Conservation (phyloP, 2,329 filamentous ascomycete genomes). For the Penicillium brasilianum region DNA sequence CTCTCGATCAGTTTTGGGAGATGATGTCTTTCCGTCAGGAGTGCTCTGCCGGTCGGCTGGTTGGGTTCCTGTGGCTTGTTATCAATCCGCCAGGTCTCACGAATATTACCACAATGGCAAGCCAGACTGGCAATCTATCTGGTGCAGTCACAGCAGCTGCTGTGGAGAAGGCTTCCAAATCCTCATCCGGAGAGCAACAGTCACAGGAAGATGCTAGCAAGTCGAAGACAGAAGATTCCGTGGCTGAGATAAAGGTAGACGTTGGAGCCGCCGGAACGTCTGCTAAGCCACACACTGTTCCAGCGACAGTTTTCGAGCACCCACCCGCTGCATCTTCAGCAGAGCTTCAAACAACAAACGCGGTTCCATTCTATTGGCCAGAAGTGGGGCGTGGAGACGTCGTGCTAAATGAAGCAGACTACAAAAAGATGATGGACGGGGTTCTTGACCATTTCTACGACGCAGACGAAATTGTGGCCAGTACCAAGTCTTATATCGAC, state of each 20-base stretch:
- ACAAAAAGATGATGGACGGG: slow-evolving; percentile 46
- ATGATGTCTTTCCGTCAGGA: slow-evolving; percentile 97
- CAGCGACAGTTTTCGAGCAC: slow-evolving; percentile 10
- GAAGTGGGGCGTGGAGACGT: slow-evolving; percentile 41
- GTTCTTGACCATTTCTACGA: slow-evolving; percentile 52
- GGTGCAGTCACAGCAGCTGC: background rate
- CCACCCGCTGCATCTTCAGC: background rate
- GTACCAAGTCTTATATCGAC: slow-evolving; percentile 49
- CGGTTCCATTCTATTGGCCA: slow-evolving; percentile 42
- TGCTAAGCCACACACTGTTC: background rate
- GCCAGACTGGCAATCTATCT: slow-evolving; percentile 22
- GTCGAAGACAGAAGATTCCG: background rate
- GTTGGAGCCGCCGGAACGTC: background rate
- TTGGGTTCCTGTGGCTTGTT: slow-evolving; percentile 94
- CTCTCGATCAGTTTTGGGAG: slow-evolving; percentile 95
- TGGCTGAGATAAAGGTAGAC: background rate
- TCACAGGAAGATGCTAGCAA: background rate
- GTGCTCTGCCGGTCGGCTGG: slow-evolving; percentile 87
- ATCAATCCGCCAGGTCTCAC: slow-evolving; percentile 65
- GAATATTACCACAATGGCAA: slow-evolving; percentile 43
- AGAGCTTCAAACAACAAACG: slow-evolving; percentile 12
- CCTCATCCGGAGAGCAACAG: background rate
- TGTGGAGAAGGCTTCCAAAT: background rate
- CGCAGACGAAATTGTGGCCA: slow-evolving; percentile 42
- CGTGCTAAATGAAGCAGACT: slow-evolving; percentile 46